Evolutionary conservation across 164 flowering plant genomes (phyloP).

Genomic region (Macadamia integrifolia): DNA sequence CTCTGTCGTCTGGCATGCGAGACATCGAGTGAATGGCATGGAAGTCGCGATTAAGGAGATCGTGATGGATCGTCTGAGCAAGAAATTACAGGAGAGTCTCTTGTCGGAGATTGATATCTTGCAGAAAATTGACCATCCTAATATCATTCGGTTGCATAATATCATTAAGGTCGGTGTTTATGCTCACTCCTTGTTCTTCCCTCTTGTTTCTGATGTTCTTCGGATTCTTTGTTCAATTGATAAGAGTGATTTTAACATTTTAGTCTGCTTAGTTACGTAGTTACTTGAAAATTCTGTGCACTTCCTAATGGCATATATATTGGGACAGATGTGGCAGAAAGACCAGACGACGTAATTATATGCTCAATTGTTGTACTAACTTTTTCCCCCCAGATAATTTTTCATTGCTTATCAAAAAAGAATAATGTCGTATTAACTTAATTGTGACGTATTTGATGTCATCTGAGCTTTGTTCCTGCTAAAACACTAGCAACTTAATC

Average conservation of each 20-base stretch:
- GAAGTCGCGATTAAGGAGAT: constrained; percentile 98
- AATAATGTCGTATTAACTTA: no score
- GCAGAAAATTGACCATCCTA: constrained; percentile 74
- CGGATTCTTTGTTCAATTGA: neutral
- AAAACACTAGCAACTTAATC: no score
- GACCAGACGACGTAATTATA: no score
- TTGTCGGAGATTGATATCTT: constrained; percentile 76
- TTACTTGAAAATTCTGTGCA: no score
- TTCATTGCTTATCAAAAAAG: no score
- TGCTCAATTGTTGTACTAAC: no score
- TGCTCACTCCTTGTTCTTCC: neutral
- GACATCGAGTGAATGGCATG: constrained; percentile 75
- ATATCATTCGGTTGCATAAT: constrained; percentile 78
- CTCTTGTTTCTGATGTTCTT: neutral
- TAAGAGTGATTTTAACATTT: neutral
- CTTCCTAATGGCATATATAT: no score
- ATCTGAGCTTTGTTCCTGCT: no score
- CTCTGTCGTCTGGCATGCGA: constrained; percentile 89
- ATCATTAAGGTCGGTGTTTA: constrained; percentile 64
- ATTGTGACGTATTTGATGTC: no score
- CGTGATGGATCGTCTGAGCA: constrained; percentile 47
- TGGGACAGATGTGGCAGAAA: no score
- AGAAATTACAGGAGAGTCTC: constrained; percentile 83
- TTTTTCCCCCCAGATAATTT: no score
- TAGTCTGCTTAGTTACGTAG: no score